phyloP scores from a whole-genome alignment of 257 asterid genomes.

The Solanum ossicruentum region DNA sequence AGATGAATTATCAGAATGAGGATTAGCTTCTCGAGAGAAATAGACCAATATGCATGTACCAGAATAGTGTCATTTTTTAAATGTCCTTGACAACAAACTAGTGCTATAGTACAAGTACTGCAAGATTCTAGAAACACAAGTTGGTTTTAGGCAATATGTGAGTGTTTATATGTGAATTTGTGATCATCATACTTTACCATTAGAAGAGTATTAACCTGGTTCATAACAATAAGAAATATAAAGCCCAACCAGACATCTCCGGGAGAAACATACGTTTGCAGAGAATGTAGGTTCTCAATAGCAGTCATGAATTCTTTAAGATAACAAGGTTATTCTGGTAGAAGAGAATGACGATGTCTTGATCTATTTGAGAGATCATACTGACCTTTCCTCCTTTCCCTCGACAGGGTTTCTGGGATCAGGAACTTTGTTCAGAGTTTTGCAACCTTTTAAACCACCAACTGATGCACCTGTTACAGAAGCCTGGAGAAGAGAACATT shows the following conservation, averaged over 20 bases:
- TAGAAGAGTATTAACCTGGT: neutral
- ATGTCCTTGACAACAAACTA: neutral
- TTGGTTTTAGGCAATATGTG: neutral
- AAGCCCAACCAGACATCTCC: neutral
- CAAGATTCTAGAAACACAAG: neutral
- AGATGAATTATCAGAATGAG: neutral
- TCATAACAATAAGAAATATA: neutral
- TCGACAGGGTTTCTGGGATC: constrained; percentile 83
- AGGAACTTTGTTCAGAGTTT: constrained; percentile 84
- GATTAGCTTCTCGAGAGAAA: neutral
- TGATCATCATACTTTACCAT: neutral
- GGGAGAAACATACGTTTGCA: neutral
- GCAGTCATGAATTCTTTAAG: neutral
- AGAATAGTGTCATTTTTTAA: neutral
- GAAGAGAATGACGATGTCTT: neutral
- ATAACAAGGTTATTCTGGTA: neutral
- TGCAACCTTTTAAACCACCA: constrained; percentile 75
- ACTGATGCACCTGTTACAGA: constrained; percentile 70
- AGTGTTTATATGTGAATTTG: neutral
- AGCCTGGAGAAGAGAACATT: constrained; percentile 46
- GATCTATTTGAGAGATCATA: neutral
- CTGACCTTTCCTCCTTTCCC: constrained; percentile 86
- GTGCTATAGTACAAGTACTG: neutral
- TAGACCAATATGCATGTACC: neutral
- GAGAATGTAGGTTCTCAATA: neutral